Percentiles rank a stretch among this genome's conserved stretches.
Evolutionary conservation across 345 rosid genomes (phyloP).

Genomic region (Turritis glabra): DNA sequence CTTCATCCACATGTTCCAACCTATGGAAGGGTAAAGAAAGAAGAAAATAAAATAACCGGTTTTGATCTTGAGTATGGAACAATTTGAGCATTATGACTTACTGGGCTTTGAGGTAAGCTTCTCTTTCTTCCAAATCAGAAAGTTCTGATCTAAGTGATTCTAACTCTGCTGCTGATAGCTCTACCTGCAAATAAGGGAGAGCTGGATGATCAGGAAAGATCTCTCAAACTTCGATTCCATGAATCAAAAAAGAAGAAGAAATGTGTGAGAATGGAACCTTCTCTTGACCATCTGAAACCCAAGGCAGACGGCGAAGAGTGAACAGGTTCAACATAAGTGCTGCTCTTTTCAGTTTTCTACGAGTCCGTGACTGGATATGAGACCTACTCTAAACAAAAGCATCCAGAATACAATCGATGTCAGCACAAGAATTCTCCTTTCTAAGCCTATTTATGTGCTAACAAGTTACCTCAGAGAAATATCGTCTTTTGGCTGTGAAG

Average conservation of each 20-base stretch:
- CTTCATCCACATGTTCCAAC: conserved; percentile 91
- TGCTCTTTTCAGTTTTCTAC: conserved; percentile 55
- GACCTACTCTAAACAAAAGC: conserved; percentile 64
- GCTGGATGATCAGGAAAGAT: conserved; percentile 25
- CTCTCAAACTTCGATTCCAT: not conserved
- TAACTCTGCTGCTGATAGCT: conserved; percentile 66
- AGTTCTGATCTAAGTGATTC: conserved; percentile 83
- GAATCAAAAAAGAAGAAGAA: not conserved
- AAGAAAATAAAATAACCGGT: not conserved
- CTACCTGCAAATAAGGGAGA: conserved; percentile 53
- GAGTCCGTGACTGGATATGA: conserved; percentile 43
- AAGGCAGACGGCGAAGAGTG: conserved; percentile 67
- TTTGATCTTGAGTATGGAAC: not conserved
- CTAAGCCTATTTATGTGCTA: not conserved
- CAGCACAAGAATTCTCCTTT: conserved; percentile 24
- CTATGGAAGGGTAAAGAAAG: conserved; percentile 35
- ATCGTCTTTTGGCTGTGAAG: conserved; percentile 40
- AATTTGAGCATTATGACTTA: conserved; percentile 41
- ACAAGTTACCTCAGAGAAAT: conserved; percentile 48
- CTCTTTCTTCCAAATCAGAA: conserved; percentile 85
- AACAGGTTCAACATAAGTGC: conserved; percentile 77
- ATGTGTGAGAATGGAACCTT: conserved; percentile 54
- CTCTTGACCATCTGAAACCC: conserved; percentile 72
- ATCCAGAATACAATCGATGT: conserved; percentile 14
- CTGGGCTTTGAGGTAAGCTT: conserved; percentile 89